These are phyloP conservation scores for Eucalyptus albens DNA, from an alignment of 345 rosid species.

Conservation along the genomic window DNA sequence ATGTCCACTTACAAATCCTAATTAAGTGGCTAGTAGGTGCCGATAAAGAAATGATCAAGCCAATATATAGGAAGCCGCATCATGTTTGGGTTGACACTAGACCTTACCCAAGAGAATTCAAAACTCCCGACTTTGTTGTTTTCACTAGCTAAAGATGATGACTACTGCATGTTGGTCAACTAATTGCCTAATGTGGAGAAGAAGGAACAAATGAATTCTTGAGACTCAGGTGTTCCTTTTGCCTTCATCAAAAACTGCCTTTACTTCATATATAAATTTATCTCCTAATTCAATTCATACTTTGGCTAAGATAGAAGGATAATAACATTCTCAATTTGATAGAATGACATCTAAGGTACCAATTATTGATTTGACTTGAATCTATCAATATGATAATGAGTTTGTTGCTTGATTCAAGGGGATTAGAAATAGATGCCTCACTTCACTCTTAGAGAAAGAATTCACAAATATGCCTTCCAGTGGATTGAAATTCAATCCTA, in stretches of 20 bases:
- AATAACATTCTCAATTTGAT: background rate
- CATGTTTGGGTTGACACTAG: background rate
- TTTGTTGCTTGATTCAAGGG: background rate
- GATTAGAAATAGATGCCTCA: background rate
- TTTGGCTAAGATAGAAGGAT: background rate
- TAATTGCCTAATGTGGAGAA: background rate
- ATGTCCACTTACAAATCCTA: background rate
- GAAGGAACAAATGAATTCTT: background rate
- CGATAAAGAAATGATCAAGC: background rate
- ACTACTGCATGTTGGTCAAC: background rate
- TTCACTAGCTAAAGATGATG: background rate
- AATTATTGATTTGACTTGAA: background rate
- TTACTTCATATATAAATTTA: background rate
- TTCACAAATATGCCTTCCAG: background rate
- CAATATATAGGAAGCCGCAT: background rate
- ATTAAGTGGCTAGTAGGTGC: background rate
- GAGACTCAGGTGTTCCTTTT: background rate
- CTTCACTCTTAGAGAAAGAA: background rate
- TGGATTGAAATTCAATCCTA: background rate
- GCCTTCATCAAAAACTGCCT: background rate
- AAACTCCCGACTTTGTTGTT: background rate
- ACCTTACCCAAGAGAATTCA: background rate
- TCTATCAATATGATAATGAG: background rate
- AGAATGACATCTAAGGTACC: background rate
- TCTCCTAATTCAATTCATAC: background rate